Base-by-base conservation (phyloP, 192 early-diverging fungal species). In the Jimgerdemannia lactiflua region DNA sequence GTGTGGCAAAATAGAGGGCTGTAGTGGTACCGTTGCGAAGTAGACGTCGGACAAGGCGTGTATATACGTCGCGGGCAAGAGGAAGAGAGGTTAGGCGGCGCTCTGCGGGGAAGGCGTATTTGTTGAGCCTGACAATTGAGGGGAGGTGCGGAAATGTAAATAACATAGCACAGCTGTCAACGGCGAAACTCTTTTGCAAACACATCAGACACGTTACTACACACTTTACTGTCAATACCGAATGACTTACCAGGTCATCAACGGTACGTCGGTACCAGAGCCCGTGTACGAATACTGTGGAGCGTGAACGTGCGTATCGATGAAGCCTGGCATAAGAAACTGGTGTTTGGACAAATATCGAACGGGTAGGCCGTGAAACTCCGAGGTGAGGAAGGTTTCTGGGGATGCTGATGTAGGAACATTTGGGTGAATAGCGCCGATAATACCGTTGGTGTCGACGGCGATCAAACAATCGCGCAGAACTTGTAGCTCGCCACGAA, bases 301-400 rank as follows among this genome's bases (percentile, higher is more conserved):
- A 3, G 93, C 92, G 72, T 96, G 95, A 71, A 91, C 89, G 78
- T 96, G 95, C 4, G 92, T 92, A 70, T 96, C 95, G 71, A 96
- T 84, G 39, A 94, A 82, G 0, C 94, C 94, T n/a, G 94, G 94
- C 71, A 94, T 82, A 67, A 95, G 77, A 69, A 94, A 91, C 72
- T 92, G 89, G 73, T 29, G 29, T 29, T 29, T 29, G 29, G 29
- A 29, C 29, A 29, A 29, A 29, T 29, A 29, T 29, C 29, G 29
- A 29, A 29, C 29, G 29, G 29, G 29, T 29, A 29, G 29, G 29
- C 29, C 29, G 29, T 29, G 29, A 29, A 29, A 29, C 29, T 29
- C 29, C 29, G 29, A 29, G 29, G 29, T 29, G 29, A 29, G 29
- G 29, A 29, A 29, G 29, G 29, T 29, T 29, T 29, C 29, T 29